Base-by-base conservation (phyloP, 768 basidiomycete species). In the Mrakia gelida region DNA sequence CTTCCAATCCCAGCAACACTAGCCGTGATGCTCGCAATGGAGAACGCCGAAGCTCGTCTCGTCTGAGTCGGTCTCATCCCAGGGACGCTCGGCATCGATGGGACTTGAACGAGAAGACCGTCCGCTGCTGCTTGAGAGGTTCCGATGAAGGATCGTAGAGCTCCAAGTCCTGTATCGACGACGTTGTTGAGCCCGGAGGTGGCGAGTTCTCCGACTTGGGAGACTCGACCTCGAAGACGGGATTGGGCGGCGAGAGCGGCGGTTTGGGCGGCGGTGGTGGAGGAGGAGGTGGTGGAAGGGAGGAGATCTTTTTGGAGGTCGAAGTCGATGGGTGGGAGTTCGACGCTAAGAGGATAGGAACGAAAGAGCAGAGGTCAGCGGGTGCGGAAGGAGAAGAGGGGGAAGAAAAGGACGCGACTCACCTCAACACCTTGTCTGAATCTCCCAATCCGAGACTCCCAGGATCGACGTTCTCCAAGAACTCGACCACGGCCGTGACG, bases 401-500 rank as follows among this genome's bases (percentile, higher is more conserved):
- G 68, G 23, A 75, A 28, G 16, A 52, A 71, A 75, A 26, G n/a
- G 18, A 62, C 21, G 11, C 43, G 34, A 77, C 75, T 34, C 65
- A 78, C 80, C 82, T 82, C 62, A 85, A 80, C 38, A 86, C 82
- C 70, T 83, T 84, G 65, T 83, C 84, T 11, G 82, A 81, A 18
- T 79, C 80, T n/a, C 82, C 83, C 0, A 81, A 85, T 0, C 88
- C 90, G 28, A 92, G 85, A 0, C 87, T 89, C 11, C 88, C 91
- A 76, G 97, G 86, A 85, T 98, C 94, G 52, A 98, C 94, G 82
- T 95, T 93, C 85, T 96, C 94, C 73, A 98, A 86, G 83, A 98
- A 99, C 83, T 98, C 95, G 1, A 92, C 93, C 8, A 96, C 95
- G 16, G 96, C 96, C 87, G 95, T 90, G 56, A 97, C 86, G 84